phyloP scores from a whole-genome alignment of 352 stramenopile genomes.

The Blastocystis sp. region DNA sequence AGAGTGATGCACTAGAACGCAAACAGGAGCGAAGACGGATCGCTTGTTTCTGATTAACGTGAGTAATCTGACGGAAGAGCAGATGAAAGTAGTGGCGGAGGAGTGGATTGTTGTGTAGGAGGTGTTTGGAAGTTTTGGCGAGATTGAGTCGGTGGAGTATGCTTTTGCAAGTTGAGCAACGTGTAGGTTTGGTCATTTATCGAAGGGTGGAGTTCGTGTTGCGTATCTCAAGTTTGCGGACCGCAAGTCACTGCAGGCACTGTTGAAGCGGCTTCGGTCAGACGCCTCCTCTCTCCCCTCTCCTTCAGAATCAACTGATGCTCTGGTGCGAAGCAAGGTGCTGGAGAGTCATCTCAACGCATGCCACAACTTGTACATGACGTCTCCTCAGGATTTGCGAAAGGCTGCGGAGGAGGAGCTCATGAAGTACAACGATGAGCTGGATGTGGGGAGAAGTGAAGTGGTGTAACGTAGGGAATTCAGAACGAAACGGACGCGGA shows the following conservation, averaged over 20 bases:
- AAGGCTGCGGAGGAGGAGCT: not conserved
- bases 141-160: slow-evolving; percentile 39
- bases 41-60: slow-evolving; percentile 26
- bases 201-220: slow-evolving; percentile 9
- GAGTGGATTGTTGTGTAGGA: not conserved
- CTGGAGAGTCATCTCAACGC: not conserved
- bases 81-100: not conserved
- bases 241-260: not conserved
- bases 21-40: not conserved
- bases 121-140: slow-evolving; percentile 6
- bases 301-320: not conserved
- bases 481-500: slow-evolving; percentile 28
- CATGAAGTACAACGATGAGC: slow-evolving; percentile 26
- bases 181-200: slow-evolving; percentile 32
- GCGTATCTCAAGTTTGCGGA: slow-evolving; percentile 16
- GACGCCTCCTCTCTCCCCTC: not conserved
- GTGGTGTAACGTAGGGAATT: not conserved
- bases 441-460: not conserved
- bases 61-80: not conserved
- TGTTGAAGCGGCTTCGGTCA: not conserved
- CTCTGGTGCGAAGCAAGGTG: not conserved
- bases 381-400: not conserved
- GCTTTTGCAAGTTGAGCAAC: not conserved
- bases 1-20: not conserved
- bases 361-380: not conserved